Evolutionary conservation across 257 asterid species (phyloP), one percentile per base, ranked within the genome.

Genomic region (Forsythia viridissima): DNA sequence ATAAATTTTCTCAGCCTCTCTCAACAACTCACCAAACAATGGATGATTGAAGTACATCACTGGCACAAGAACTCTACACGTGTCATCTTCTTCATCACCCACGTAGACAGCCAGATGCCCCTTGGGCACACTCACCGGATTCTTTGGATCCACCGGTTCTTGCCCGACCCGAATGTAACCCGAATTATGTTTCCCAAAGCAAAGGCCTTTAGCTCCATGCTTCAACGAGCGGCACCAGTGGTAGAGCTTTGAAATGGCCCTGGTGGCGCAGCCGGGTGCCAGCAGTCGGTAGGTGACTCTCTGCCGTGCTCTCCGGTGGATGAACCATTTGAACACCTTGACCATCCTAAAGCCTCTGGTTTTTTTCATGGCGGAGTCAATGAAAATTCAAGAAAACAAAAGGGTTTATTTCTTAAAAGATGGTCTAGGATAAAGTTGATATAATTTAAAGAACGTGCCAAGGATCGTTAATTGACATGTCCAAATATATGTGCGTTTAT

Each of bases 91-190:
- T 73, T 81, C 77, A 15, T 81, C 90, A 15, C 89, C 93, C 63
- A 92, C 91, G 87, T 90, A 90, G 71, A 92, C 93, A 15, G 92
- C 97, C 76, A 89, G 79, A 73, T 89, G 90, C 5, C 97, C 97
- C 51, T 86, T 86, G 0, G 95, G 96, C 1, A 87, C 82, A 73
- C 73, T 51, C 68, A 4, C 79, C 38, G 66, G 48, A 2, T 36
- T 6, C 16, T 74, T 41, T 46, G 34, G 24, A 70, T 46, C 79
- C 0, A 15, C 36, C 70, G 81, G 79, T 70, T 83, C 86, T 77
- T 73, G 51, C 18, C 84, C 88, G 57, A 82, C 87, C 86, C 84
- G 83, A 24, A 77, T 70, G 59, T 84, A 88, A 68, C 88, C 89
- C 79, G 84, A 43, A 6, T 73, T 48, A 8, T 44, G 52, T 20